Evolutionary conservation across 257 asterid genomes (phyloP), one percentile per base, ranked within the genome.

Genomic region (Nicotiana otophora): DNA sequence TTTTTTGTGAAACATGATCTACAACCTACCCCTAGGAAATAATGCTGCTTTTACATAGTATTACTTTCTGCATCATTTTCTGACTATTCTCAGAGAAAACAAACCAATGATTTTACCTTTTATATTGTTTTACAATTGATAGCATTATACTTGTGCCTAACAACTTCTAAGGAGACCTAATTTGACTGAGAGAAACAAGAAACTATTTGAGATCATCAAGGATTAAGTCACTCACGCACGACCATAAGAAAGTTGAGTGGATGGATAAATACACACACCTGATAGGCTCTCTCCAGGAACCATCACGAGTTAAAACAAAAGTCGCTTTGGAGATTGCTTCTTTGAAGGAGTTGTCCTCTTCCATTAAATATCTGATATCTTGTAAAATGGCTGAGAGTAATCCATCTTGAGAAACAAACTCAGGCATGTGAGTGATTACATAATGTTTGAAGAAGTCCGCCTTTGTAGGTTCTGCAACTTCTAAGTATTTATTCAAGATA

Each of bases 261-360:
- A 51, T 51, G 80, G 80, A 72, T 46, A 72, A 48, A 77, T 85
- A 84, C 69, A 89, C 86, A 42, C 57, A 93, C 98, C 98, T 95
- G 90, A 70, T 88, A 81, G 99, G 97, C 88, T 93, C 97, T 85
- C 86, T 91, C 99, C 97, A 95, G 61, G 93, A 81, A 85, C 98
- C 97, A 83, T 91, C 92, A 51, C 87, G 81, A 20, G 97, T 89
- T 87, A 88, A 91, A 84, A 95, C 98, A 87, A 95, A 95, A 70
- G 97, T 89, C 79, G 83, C 86, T 55, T 77, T 58, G 84, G 97
- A 91, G 86, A 94, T 86, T 81, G 87, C 91, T 70, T 85, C 88
- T 91, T 81, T 88, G 85, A 92, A 91, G 87, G 95, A 87, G 82
- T 78, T 82, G 85, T 95, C 97, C 84, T 90, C 92, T 83, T 87